phyloP scores from a whole-genome alignment of 139 green algal genomes.

The Zygnema cylindricum region DNA sequence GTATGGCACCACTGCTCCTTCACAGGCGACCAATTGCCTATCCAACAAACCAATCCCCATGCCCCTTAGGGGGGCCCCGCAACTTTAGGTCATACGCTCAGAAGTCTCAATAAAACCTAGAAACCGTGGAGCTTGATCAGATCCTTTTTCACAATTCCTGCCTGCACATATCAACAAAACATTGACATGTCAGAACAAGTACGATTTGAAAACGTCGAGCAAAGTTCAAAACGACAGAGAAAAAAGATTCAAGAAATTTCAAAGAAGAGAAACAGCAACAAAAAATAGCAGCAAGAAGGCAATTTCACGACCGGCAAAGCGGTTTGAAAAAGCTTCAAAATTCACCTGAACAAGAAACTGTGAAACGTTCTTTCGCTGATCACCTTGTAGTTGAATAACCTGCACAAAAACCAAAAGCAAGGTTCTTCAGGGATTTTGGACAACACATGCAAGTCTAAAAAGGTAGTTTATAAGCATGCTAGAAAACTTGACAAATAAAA shows the following conservation, averaged over 20 bases:
- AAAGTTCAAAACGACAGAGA: no score
- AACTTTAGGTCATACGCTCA: slow-evolving; percentile 5
- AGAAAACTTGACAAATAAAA: no score
- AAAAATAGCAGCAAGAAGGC: slow-evolving; percentile 11
- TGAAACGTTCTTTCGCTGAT: slow-evolving; percentile 98
- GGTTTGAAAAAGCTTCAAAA: slow-evolving; percentile 11
- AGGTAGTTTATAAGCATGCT: no score
- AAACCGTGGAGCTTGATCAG: slow-evolving; percentile 98
- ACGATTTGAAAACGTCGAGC: no score
- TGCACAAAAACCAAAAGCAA: slow-evolving; percentile 63
- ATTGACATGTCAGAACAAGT: no score
- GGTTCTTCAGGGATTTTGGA: no score
- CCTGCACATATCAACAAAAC: slow-evolving; percentile 59
- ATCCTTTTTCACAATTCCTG: slow-evolving; percentile 97
- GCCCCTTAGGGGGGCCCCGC: not conserved
- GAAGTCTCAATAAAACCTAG: slow-evolving; percentile 65
- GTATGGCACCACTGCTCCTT: not conserved
- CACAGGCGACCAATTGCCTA: not conserved
- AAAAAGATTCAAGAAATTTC: not conserved
- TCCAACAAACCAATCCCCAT: not conserved
- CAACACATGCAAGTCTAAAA: no score
- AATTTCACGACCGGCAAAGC: not conserved
- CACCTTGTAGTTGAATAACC: slow-evolving; percentile 98
- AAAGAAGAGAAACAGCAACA: not conserved
- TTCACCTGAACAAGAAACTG: slow-evolving; percentile 82